These are phyloP conservation scores for Solanum megistacrolobum DNA, from an alignment of 257 asterid genomes.

Conservation along the genomic window DNA sequence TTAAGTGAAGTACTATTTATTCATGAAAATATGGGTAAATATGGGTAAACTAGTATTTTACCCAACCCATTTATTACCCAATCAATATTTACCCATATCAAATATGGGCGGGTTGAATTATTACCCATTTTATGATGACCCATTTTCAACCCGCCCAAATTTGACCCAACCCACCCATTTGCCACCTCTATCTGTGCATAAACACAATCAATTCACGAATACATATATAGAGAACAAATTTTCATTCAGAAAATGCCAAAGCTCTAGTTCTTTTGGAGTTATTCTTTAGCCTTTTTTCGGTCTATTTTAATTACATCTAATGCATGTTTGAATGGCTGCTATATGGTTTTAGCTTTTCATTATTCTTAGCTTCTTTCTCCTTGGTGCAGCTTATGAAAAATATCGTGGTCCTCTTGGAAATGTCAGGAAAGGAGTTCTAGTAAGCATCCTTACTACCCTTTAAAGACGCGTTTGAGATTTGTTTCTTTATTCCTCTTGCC, in stretches of 20 bases:
- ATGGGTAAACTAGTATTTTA: too few relatives aligned
- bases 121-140: too few relatives aligned
- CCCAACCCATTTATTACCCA: too few relatives aligned
- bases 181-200: background rate
- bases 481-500: background rate
- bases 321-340: background rate
- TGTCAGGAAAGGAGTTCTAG: slow-evolving; percentile 98
- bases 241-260: background rate
- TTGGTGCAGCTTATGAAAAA: slow-evolving; percentile 69
- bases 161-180: too few relatives aligned
- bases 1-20: too few relatives aligned
- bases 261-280: background rate
- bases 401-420: slow-evolving; percentile 95
- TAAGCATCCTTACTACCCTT: slow-evolving; percentile 7
- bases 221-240: background rate
- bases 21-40: too few relatives aligned
- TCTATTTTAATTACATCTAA: background rate
- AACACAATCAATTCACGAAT: background rate
- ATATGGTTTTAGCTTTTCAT: background rate
- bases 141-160: too few relatives aligned
- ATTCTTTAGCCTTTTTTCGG: background rate
- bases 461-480: background rate
- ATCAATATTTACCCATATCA: too few relatives aligned
- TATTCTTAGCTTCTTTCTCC: background rate
- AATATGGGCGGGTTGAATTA: too few relatives aligned